Base-by-base conservation (phyloP, 2,329 filamentous ascomycete genomes). In the Talaromyces sp. region DNA sequence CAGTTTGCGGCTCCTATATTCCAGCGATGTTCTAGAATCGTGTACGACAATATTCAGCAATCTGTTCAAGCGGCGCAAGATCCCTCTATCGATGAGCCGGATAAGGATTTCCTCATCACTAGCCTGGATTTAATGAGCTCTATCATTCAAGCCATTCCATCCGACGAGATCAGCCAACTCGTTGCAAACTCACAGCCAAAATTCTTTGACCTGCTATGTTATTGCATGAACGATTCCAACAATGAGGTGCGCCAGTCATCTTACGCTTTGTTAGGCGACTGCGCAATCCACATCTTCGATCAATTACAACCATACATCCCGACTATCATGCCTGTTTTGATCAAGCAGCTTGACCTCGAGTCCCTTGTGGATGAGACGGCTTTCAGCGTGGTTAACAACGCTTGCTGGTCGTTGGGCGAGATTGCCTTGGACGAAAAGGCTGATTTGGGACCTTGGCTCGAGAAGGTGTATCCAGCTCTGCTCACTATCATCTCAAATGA, bases 31-130 rank as follows among this genome's bases (percentile, higher is more conserved):
- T 89, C 94, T 74, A 90, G 89, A 77, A 93, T 99, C 72, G 95
- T 99, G 71, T 93, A 96, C 75, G 86, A 89, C 72, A 98, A 97
- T 72, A 84, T 99, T 34, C 90, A 97, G 78, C 91, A 94, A 70
- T 89, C 89, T 60, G 79, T 93, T 65, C 85, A 87, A 6, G 89
- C 91, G 5, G 85, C 85, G 51, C 87, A 86, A 70, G 91, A 94
- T 74, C 81, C 86, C 4, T 81, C 82, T 8, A 79, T 91, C 45
- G 93, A 97, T 65, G 83, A 86, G 60, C 94, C 95, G 1, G 93
- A 98, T 78, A 97, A 97, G 82, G 95, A 99, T 79, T 99, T 98
- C 80, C 83, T 98, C 67, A 90, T 99, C 58, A 98, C 95, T 34
- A 97, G 93, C 73, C 84, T 99, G 67, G 95, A 99, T 76, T 87